These are phyloP conservation scores for Micractinium conductrix DNA, from an alignment of 139 green algal genomes.

Conservation along the genomic window DNA sequence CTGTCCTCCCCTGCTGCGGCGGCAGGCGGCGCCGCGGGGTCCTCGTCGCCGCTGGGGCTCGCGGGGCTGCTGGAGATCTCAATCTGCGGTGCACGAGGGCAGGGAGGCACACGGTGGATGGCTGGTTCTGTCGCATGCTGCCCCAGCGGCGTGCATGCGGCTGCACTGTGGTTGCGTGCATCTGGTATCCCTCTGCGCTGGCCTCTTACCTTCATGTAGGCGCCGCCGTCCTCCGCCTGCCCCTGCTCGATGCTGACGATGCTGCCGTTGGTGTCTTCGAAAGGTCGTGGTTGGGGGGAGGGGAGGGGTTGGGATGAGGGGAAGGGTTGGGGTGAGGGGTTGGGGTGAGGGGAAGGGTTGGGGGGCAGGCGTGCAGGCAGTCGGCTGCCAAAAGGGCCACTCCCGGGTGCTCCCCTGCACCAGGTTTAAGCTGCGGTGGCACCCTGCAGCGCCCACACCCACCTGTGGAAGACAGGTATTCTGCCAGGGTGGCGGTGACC, in stretches of 20 bases:
- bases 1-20: no score
- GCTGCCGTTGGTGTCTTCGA: neutral
- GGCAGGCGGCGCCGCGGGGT: neutral
- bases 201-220: constrained; percentile 31
- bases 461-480: neutral
- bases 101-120: neutral
- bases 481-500: neutral
- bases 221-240: constrained; percentile 8
- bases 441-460: neutral
- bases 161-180: no score
- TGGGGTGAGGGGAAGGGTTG: neutral
- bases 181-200: no score
- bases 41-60: neutral
- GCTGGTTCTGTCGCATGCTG: no score
- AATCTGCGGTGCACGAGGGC: neutral
- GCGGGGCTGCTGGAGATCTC: constrained; percentile 11
- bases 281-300: no score
- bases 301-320: no score
- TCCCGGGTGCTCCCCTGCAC: no score
- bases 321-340: neutral
- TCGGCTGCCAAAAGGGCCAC: no score
- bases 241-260: constrained; percentile 37
- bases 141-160: no score
- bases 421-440: no score
- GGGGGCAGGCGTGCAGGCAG: no score